Conservation (phyloP, 208 protist genomes). For the Leptomonas pyrrhocoris region DNA sequence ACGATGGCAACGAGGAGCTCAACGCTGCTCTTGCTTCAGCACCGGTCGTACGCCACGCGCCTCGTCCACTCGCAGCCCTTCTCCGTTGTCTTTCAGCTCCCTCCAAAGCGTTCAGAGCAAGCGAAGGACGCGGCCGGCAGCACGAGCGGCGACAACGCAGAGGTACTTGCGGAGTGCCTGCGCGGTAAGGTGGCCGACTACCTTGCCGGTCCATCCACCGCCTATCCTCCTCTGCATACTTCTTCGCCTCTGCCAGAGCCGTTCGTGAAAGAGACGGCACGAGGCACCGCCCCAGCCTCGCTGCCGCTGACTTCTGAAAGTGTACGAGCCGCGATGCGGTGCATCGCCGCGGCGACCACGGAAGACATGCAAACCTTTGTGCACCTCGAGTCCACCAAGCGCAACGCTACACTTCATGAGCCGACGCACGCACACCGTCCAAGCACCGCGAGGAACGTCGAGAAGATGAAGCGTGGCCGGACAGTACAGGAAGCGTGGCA, state of each 20-base stretch:
- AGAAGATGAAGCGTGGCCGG: conserved; percentile 1
- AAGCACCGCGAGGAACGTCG: neutral
- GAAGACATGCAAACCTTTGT: conserved; percentile 20
- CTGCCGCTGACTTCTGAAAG: conserved; percentile 5
- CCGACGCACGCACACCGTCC: neutral
- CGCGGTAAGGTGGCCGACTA: conserved; percentile 11
- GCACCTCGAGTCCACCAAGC: conserved; percentile 28
- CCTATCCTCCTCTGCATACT: conserved; percentile 2
- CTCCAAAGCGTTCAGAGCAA: neutral
- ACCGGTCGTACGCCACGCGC: neutral
- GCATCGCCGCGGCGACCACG: conserved; percentile 9
- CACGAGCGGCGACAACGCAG: neutral
- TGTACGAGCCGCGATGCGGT: conserved; percentile 17
- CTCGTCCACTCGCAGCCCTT: conserved; percentile 8
- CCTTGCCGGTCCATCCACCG: conserved; percentile 15
- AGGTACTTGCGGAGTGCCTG: neutral
- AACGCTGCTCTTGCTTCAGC: neutral
- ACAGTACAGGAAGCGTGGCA: conserved; percentile 10
- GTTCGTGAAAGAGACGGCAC: neutral
- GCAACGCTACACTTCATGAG: neutral
- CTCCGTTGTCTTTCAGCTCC: neutral
- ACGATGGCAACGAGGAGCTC: neutral
- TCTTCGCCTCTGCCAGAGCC: neutral
- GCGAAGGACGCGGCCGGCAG: neutral
- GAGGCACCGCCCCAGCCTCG: neutral